Conservation (phyloP, 2,329 filamentous ascomycete genomes). For the Xylariaceae sp. region DNA sequence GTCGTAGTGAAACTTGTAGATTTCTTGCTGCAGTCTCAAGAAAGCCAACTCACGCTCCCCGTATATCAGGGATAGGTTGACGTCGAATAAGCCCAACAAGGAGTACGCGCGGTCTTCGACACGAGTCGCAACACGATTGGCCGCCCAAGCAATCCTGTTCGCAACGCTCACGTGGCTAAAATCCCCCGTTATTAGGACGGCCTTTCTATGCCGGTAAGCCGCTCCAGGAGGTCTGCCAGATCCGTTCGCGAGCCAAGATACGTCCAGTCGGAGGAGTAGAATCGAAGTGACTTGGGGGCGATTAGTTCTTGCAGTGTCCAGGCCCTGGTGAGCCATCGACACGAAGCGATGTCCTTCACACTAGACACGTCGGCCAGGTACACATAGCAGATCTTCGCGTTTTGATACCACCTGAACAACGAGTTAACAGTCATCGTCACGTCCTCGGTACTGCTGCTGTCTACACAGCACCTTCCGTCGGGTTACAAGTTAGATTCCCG, state of each 20-base stretch:
- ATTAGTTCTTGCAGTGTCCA: slow-evolving; percentile 15
- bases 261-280: slow-evolving; percentile 5
- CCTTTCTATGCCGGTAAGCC: slow-evolving; percentile 6
- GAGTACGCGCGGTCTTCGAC: slow-evolving; percentile 13
- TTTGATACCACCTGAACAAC: slow-evolving; percentile 13
- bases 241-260: slow-evolving; percentile 2
- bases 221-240: not conserved
- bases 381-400: slow-evolving; percentile 1
- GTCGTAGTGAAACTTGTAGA: slow-evolving; percentile 13
- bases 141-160: slow-evolving; percentile 15
- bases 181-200: slow-evolving; percentile 1
- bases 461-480: not conserved
- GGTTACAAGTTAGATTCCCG: no score
- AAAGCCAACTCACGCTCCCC: slow-evolving; percentile 14
- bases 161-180: slow-evolving; percentile 5
- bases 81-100: slow-evolving; percentile 9
- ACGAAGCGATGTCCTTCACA: not conserved
- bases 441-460: slow-evolving; percentile 5
- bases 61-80: slow-evolving; percentile 15
- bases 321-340: slow-evolving; percentile 13
- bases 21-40: slow-evolving; percentile 14
- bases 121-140: slow-evolving; percentile 11
- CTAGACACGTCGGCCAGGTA: slow-evolving; percentile 4
- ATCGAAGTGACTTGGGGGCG: slow-evolving; percentile 3
- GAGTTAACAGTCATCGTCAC: slow-evolving; percentile 13